Base-by-base conservation (phyloP, 225 moss, liverwort and hornwort genomes). In the Polytrichum formosum region DNA sequence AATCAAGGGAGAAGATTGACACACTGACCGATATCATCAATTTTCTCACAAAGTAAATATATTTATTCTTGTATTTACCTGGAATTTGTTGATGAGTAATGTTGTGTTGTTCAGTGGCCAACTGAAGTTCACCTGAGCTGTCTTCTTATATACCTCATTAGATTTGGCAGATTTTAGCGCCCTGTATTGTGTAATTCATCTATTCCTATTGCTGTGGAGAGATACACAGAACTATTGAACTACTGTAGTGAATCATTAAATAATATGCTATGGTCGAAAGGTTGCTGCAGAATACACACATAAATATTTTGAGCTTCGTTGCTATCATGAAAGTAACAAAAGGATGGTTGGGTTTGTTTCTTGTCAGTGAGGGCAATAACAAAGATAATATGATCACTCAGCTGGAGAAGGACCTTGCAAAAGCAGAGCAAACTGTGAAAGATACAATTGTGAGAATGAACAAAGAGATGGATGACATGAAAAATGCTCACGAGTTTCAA, bases 401-500 rank as follows among this genome's bases (percentile, higher is more conserved):
- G 28, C 65, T 90, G 20, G 86, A 90, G 60, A 74, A 55, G 61
- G 80, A 81, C 67, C 79, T 86, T 72, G 75, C 70, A 54, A 78
- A 79, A 55, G 53, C 83, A 63, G 70, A 83, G 54, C 72, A 61
- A 20, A 35, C 74, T 58, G 19, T 75, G 60, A 80, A 76, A 72
- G 80, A 74, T 20, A 86, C 73, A 5, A 82, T 77, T 0, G 67
- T 62, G 22, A 74, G 65, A 19, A 74, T 87, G 63, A 78, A 85
- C 22, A 90, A 93, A 66, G 64, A 89, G 75, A 82, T 96, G 68
- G 78, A 68, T 59, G 76, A 83, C 63, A 74, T 88, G n/a, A 78
- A 55, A 30, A 78, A 68, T 55, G 79, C 75, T 19, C 78, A 90
- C 77, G 90, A 96, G 71, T 91, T 96, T 74, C 81, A 82, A 76